These are phyloP conservation scores for Pulveroboletus sp. DNA, from an alignment of 1,284 basidiomycete species.

Conservation along the genomic window DNA sequence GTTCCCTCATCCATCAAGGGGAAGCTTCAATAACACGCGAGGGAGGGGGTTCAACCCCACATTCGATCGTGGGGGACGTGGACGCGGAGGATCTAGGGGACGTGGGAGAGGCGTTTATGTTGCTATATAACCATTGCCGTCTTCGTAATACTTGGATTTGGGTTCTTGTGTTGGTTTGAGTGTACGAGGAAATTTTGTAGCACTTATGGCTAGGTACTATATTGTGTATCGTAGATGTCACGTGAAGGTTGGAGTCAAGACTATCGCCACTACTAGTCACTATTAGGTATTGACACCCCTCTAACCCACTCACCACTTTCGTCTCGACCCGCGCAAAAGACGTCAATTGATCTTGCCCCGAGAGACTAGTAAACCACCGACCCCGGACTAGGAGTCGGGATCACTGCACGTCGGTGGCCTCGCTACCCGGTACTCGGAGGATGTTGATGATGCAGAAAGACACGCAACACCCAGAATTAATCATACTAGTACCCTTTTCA, in stretches of 20 bases:
- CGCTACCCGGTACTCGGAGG: not conserved
- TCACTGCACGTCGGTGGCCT: too few species aligned
- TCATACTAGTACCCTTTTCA: not conserved
- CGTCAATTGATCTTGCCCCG: too few species aligned
- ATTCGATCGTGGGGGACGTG: conserved; percentile 45
- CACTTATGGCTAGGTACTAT: not conserved
- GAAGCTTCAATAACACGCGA: conserved; percentile 29
- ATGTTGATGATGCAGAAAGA: not conserved
- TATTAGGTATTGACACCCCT: too few species aligned
- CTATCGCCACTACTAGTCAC: too few species aligned
- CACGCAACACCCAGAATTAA: not conserved
- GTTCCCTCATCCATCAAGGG: conserved; percentile 2
- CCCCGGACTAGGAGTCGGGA: too few species aligned
- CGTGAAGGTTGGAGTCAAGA: too few species aligned
- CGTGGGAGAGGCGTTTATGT: conserved; percentile 42
- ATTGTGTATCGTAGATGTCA: not conserved
- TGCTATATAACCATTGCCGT: not conserved
- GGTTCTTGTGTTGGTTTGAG: not conserved
- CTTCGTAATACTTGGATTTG: conserved; percentile 1
- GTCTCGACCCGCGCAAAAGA: too few species aligned
- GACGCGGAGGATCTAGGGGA: conserved; percentile 45
- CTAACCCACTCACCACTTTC: too few species aligned
- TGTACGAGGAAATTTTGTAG: conserved; percentile 7
- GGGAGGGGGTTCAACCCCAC: conserved; percentile 37
- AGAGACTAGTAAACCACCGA: too few species aligned